Conservation (phyloP, 2,329 filamentous ascomycete genomes). For the Colletotrichum abscissum region DNA sequence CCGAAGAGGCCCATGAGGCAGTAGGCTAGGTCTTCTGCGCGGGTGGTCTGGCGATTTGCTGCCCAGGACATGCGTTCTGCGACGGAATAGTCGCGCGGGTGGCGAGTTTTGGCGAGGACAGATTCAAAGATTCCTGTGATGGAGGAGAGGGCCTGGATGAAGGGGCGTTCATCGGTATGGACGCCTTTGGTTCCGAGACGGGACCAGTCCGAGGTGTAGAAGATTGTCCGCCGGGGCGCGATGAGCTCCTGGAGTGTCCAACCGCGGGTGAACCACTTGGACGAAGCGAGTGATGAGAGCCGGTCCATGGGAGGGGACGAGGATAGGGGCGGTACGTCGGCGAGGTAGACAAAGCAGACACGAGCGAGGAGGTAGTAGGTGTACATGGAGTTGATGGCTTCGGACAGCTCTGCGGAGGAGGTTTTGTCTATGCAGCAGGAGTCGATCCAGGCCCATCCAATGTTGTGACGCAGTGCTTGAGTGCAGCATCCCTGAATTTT, state of each 20-base stretch:
- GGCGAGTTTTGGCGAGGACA: slow-evolving; percentile 11
- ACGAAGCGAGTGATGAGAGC: slow-evolving; percentile 11
- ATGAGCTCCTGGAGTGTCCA: slow-evolving; percentile 40
- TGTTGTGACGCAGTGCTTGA: slow-evolving; percentile 29
- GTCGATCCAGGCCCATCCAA: slow-evolving; percentile 34
- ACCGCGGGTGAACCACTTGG: slow-evolving; percentile 33
- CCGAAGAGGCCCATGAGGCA: slow-evolving; percentile 44
- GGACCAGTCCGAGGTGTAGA: slow-evolving; percentile 40
- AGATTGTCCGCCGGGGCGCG: slow-evolving; percentile 38
- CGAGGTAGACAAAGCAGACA: slow-evolving; percentile 37
- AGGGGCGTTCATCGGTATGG: slow-evolving; percentile 14
- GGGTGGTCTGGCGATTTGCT: slow-evolving; percentile 38
- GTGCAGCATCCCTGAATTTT: slow-evolving; percentile 36
- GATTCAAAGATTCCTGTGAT: slow-evolving; percentile 30
- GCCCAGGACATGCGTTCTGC: slow-evolving; percentile 46
- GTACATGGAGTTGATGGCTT: slow-evolving; percentile 39
- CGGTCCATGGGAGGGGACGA: slow-evolving; percentile 9
- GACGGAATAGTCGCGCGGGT: slow-evolving; percentile 38
- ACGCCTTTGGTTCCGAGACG: slow-evolving; percentile 29
- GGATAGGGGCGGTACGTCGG: slow-evolving; percentile 15
- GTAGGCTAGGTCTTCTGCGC: slow-evolving; percentile 42
- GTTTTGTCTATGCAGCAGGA: slow-evolving; percentile 37
- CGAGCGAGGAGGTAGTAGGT: slow-evolving; percentile 34
- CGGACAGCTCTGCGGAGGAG: slow-evolving; percentile 32
- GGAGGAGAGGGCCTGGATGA: slow-evolving; percentile 14